Evolutionary conservation across 305 asterid species (phyloP).

Genomic region (Vinca major): DNA sequence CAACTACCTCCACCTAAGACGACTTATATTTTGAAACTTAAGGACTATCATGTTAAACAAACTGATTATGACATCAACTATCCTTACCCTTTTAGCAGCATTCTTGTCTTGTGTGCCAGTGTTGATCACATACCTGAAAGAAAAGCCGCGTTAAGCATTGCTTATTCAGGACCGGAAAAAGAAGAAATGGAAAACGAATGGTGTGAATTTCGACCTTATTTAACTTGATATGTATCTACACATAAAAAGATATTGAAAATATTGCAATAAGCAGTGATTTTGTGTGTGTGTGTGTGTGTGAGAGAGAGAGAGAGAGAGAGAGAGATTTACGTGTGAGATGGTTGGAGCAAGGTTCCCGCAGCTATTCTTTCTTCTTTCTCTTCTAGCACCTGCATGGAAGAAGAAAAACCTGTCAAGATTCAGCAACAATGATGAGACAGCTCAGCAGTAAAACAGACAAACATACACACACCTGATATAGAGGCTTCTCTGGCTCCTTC

Average conservation of each 20-base stretch:
- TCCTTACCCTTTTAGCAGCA: conserved; percentile 66
- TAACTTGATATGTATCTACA: too few relatives aligned
- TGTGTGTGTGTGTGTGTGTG: too few relatives aligned
- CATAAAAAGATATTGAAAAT: not conserved
- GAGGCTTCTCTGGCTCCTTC: conserved; percentile 95
- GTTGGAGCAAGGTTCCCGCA: conserved; percentile 73
- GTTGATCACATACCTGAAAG: conserved; percentile 68
- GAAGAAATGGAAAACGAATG: not conserved
- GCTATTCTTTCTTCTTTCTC: conserved; percentile 85
- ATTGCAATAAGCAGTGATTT: not conserved
- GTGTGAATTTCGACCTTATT: not conserved
- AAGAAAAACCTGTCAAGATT: conserved; percentile 11
- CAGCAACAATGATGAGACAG: not conserved
- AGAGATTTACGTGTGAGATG: conserved; percentile 67
- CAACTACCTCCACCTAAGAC: too few relatives aligned
- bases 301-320: not conserved
- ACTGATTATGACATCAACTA: not conserved
- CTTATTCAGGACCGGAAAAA: not conserved
- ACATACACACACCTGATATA: conserved; percentile 54
- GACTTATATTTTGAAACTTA: too few relatives aligned
- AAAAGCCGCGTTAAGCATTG: conserved; percentile 9
- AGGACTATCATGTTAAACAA: not conserved
- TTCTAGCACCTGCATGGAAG: conserved; percentile 64
- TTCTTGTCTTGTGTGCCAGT: conserved; percentile 36
- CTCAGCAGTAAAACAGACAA: not conserved